A percentile compares a stretch with the other conserved stretches of the same genome.
phyloP scores from a whole-genome alignment of 345 rosid genomes.

The Populus euphratica region DNA sequence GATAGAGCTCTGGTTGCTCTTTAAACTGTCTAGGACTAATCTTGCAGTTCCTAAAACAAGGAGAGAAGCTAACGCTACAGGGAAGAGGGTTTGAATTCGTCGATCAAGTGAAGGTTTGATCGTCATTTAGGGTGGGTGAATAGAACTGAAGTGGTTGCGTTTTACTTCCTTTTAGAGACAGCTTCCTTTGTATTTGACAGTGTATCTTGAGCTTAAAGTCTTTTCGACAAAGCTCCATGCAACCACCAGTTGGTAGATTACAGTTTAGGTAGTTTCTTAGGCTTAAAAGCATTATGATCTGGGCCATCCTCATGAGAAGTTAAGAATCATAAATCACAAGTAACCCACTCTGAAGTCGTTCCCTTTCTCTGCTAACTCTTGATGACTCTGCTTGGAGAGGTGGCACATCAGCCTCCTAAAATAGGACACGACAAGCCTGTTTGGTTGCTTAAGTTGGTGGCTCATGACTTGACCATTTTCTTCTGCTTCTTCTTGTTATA shows the following conservation, averaged over 20 bases:
- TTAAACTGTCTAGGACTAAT: constrained; percentile 51
- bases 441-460: neutral
- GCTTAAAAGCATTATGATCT: too few relatives aligned
- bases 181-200: neutral
- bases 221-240: constrained; percentile 13
- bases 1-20: constrained; percentile 39
- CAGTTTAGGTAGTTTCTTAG: neutral
- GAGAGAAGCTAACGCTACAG: constrained; percentile 45
- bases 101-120: constrained; percentile 38
- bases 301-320: too few relatives aligned
- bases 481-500: neutral
- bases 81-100: constrained; percentile 56
- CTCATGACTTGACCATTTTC: neutral
- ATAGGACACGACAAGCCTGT: too few relatives aligned
- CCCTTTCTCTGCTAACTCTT: too few relatives aligned
- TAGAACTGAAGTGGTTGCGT: neutral
- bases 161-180: neutral
- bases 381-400: neutral
- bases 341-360: too few relatives aligned
- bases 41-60: constrained; percentile 51
- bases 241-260: constrained; percentile 49
- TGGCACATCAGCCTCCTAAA: neutral
- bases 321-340: too few relatives aligned
- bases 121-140: constrained; percentile 25
- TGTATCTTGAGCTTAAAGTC: constrained; percentile 43